Evolutionary conservation across 208 protist species (phyloP), one percentile per base, ranked within the genome.

Genomic region (Acanthamoeba royreba): DNA sequence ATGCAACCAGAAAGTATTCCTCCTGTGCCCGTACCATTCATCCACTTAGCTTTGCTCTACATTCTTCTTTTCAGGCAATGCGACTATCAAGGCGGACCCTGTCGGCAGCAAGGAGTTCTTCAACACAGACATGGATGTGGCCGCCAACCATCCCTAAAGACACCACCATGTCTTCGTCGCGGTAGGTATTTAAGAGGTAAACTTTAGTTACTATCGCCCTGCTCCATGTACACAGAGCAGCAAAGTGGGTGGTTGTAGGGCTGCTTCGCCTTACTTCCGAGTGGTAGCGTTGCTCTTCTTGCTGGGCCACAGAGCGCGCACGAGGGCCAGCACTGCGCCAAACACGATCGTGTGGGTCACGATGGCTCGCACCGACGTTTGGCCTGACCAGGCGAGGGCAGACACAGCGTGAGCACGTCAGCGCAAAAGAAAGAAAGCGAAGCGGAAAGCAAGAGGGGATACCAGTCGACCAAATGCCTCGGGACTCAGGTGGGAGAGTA

Each of bases 41-140:
- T 79, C n/a, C 19, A 4, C 9, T 25, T 13, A 11, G 17, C 13
- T 9, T n/a, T 81, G 0, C 35, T 81, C 35, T 49, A 13, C 15
- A 3, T 7, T 9, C 38, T 38, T 11, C 40, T 13, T 7, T 33
- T 45, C 33, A 81, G 69, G 69, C 40, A 49, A 42, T n/a, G 94
- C 95, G 63, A 98, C 98, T n/a, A 99, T 99, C 95, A 99, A 98
- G 94, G 95, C 98, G 33, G 97, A 99, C 94, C 97, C 98, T 52
- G 98, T 98, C 93, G 97, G 52, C 4, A 74, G 47, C 46, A 61
- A 49, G 33, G 74, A 86, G 66, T 93, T 86, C 69, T 93, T 93
- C 49, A 52, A 86, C 25, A 66, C 38, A 31, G 90, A 81, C 40
- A 81, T 81, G 69, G 69, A 81, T 8, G 63, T 77, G 13, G 63